Percentiles rank a stretch among this genome's conserved stretches.
These are phyloP conservation scores for Amylostereum areolatum DNA, from an alignment of 1,284 basidiomycete genomes.

Conservation along the genomic window DNA sequence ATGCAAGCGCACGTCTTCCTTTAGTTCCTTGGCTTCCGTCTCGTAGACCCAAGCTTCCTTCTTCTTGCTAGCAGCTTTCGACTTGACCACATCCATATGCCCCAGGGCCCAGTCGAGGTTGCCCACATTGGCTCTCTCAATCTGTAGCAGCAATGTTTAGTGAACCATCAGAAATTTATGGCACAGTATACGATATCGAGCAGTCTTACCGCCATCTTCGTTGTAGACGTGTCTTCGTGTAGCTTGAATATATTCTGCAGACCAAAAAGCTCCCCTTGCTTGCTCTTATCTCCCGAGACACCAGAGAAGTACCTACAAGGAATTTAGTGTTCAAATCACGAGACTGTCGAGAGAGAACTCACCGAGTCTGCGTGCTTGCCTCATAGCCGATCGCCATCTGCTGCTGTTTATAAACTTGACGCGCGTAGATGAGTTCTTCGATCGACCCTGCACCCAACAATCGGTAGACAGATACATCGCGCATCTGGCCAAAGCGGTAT, in stretches of 20 bases:
- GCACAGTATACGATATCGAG: not conserved
- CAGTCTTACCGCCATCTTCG: constrained; percentile 59
- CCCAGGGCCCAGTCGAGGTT: constrained; percentile 76
- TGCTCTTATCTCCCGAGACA: constrained; percentile 67
- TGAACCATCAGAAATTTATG: constrained; percentile 1
- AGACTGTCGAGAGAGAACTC: constrained; percentile 4
- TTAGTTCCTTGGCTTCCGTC: constrained; percentile 41
- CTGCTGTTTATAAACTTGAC: constrained; percentile 87
- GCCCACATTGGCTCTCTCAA: constrained; percentile 65
- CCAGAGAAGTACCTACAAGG: constrained; percentile 68
- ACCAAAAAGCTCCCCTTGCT: constrained; percentile 79
- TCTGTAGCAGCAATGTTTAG: constrained; percentile 34
- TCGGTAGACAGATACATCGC: constrained; percentile 82
- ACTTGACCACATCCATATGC: constrained; percentile 44
- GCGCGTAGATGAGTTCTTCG: constrained; percentile 80
- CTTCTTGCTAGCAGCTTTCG: constrained; percentile 24
- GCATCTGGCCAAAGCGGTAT: constrained; percentile 83
- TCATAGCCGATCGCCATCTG: constrained; percentile 85
- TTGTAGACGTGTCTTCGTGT: constrained; percentile 67
- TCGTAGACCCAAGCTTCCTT: constrained; percentile 38
- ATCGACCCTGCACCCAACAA: constrained; percentile 83
- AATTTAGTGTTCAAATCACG: not conserved
- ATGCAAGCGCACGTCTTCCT: constrained; percentile 42
- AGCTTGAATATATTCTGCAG: constrained; percentile 77
- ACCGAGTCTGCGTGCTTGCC: constrained; percentile 75